A percentile compares a stretch with the other conserved stretches of the same genome.
phyloP scores from a whole-genome alignment of 2,329 filamentous ascomycete genomes.

The Rutstroemia sydowiana region DNA sequence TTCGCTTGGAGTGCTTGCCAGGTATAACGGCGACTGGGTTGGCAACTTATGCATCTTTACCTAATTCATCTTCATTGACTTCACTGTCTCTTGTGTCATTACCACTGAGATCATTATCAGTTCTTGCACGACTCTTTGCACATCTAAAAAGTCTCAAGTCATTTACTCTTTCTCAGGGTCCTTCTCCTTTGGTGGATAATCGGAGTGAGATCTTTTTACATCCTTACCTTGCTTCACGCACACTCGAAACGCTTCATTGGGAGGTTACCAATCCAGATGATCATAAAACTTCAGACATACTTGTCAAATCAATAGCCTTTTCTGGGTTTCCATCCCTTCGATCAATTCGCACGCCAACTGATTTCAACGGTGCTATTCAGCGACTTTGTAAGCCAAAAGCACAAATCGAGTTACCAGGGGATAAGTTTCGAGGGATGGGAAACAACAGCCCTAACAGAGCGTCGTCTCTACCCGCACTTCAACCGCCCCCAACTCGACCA shows the following conservation, averaged over 20 bases:
- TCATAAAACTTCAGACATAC: slow-evolving; percentile 49
- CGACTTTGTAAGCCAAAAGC: slow-evolving; percentile 47
- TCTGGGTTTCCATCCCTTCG: slow-evolving; percentile 56
- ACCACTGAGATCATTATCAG: slow-evolving; percentile 47
- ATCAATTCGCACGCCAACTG: slow-evolving; percentile 56
- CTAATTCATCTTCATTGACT: slow-evolving; percentile 38
- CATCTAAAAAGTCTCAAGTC: slow-evolving; percentile 42
- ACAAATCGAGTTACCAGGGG: slow-evolving; percentile 24
- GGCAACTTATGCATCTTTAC: slow-evolving; percentile 47
- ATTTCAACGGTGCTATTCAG: slow-evolving; percentile 64
- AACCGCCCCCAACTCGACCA: slow-evolving; percentile 13
- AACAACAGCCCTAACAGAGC: slow-evolving; percentile 20
- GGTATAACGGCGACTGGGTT: slow-evolving; percentile 51
- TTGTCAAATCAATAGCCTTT: slow-evolving; percentile 55
- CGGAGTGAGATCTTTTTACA: slow-evolving; percentile 54
- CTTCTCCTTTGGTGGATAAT: slow-evolving; percentile 46
- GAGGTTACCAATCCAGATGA: slow-evolving; percentile 40
- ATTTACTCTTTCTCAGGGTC: slow-evolving; percentile 49
- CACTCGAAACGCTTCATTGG: slow-evolving; percentile 53
- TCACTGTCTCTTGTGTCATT: slow-evolving; percentile 49
- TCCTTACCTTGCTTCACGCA: slow-evolving; percentile 52
- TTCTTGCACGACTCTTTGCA: slow-evolving; percentile 51
- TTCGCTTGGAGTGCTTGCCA: slow-evolving; percentile 47
- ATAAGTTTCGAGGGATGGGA: slow-evolving; percentile 22
- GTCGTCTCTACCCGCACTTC: slow-evolving; percentile 15